Conservation (phyloP, 179 eudicot species). For the Vitellaria paradoxa region DNA sequence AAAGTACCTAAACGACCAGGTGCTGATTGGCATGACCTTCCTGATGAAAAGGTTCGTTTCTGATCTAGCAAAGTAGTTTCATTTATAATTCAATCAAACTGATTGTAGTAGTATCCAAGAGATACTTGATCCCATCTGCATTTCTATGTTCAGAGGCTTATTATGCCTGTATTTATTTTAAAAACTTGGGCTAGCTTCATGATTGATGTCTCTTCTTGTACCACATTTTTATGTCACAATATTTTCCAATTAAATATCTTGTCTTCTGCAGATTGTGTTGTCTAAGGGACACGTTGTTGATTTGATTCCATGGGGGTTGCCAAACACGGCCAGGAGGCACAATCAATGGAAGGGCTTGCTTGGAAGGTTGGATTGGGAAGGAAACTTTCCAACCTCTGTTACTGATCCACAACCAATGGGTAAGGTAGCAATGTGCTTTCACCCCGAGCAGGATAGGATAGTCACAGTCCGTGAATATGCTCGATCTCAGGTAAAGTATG, state of each 20-base stretch:
- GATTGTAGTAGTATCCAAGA: too few species aligned
- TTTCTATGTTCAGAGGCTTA: too few species aligned
- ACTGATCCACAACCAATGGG: slow-evolving; percentile 99
- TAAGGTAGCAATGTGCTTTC: slow-evolving; percentile 98
- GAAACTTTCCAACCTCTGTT: slow-evolving; percentile 90
- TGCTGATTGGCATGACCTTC: slow-evolving; percentile 95
- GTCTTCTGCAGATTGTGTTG: slow-evolving; percentile 55
- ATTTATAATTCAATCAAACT: too few species aligned
- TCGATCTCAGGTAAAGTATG: slow-evolving; percentile 70
- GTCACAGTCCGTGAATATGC: slow-evolving; percentile 96
- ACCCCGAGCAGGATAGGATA: slow-evolving; percentile 90
- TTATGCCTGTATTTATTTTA: too few species aligned
- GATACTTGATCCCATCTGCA: too few species aligned
- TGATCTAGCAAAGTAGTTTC: neutral
- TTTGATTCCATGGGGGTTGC: slow-evolving; percentile 95
- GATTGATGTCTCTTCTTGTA: too few species aligned
- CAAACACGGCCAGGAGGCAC: slow-evolving; percentile 93
- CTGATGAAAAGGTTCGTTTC: slow-evolving; percentile 78
- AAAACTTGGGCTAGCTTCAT: too few species aligned
- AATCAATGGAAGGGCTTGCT: slow-evolving; percentile 95
- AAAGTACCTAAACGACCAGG: slow-evolving; percentile 54
- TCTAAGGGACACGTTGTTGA: slow-evolving; percentile 87
- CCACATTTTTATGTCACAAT: too few species aligned
- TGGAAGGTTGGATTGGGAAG: slow-evolving; percentile 98
- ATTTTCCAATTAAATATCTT: too few species aligned